Percentiles rank a stretch among this genome's conserved stretches.
Conservation (phyloP, 768 basidiomycete species). For the Boletus subcaerulescens region DNA sequence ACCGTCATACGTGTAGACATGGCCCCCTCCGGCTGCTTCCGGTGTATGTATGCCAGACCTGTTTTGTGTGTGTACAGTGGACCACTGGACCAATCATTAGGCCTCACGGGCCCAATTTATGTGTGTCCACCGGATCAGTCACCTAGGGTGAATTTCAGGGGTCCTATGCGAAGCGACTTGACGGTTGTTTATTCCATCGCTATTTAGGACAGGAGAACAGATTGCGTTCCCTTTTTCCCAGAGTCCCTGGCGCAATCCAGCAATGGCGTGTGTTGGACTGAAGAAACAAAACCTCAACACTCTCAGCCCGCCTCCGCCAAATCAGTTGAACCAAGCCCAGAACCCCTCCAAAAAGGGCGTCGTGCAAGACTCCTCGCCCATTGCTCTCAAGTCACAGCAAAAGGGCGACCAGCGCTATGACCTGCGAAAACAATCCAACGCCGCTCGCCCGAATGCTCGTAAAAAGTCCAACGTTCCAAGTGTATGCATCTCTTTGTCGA, state of each 20-base stretch:
- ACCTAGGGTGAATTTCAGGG: too few relatives aligned
- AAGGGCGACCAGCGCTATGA: background rate
- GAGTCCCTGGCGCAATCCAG: background rate
- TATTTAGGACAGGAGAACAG: background rate
- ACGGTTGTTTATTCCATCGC: conserved; percentile 16
- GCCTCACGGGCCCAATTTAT: too few relatives aligned
- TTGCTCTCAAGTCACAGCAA: background rate
- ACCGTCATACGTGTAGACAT: too few relatives aligned
- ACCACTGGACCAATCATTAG: too few relatives aligned
- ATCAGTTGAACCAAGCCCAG: background rate
- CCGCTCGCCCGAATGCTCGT: background rate
- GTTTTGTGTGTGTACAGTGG: too few relatives aligned
- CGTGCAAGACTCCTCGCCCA: background rate
- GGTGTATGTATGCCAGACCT: too few relatives aligned
- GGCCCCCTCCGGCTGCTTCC: conserved; percentile 13
- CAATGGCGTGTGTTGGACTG: conserved; percentile 1
- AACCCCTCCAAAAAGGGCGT: background rate
- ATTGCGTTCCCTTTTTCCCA: background rate
- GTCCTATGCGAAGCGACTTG: conserved; percentile 15
- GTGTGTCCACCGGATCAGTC: too few relatives aligned
- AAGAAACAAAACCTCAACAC: conserved; percentile 7
- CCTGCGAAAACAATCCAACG: background rate
- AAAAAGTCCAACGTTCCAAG: background rate
- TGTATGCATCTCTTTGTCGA: conserved; percentile 1
- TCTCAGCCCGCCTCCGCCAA: background rate